phyloP scores from a whole-genome alignment of 345 rosid species.

The Rhodamnia rubescens region DNA sequence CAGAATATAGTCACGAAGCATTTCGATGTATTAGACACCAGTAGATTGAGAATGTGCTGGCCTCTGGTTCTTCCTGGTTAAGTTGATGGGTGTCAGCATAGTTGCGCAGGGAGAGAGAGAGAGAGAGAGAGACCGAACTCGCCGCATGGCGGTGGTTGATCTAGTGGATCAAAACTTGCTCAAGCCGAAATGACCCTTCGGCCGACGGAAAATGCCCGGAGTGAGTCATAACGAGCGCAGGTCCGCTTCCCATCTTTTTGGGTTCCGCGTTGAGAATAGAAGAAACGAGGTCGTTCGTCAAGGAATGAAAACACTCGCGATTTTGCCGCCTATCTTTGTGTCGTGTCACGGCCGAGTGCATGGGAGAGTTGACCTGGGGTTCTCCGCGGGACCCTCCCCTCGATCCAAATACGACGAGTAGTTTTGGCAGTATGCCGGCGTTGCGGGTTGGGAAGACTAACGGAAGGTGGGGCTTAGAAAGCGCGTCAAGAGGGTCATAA shows the following conservation, averaged over 20 bases:
- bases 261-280: no score
- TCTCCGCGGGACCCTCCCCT: neutral
- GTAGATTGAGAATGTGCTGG: neutral
- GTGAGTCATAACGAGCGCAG: no score
- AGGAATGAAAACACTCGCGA: neutral
- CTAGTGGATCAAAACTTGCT: neutral
- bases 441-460: neutral
- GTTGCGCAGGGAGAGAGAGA: neutral
- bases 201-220: no score
- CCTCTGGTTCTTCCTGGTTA: neutral
- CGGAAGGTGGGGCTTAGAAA: neutral
- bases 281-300: neutral
- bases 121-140: no score
- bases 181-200: no score
- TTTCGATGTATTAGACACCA: neutral
- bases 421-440: neutral
- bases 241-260: no score
- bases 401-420: neutral
- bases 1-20: neutral
- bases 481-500: neutral
- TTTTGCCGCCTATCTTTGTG: neutral
- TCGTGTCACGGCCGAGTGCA: neutral
- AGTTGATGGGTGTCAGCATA: neutral
- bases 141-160: neutral
- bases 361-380: neutral